Percentiles rank a stretch among this genome's conserved stretches.
Conservation (phyloP, 2,329 filamentous ascomycete genomes). For the Aspergillus ruber region DNA sequence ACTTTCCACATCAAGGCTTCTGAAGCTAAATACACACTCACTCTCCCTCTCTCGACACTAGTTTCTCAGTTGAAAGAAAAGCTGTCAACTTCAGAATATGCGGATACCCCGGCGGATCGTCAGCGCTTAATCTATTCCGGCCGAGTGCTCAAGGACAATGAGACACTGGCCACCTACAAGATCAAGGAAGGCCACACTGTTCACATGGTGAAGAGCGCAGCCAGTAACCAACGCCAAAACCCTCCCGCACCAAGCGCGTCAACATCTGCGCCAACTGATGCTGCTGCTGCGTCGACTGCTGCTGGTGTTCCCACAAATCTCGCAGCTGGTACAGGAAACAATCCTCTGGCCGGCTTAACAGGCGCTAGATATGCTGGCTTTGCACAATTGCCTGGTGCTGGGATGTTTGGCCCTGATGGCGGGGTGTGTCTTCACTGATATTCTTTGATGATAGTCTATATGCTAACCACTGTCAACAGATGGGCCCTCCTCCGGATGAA, state of each 20-base stretch:
- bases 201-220: conserved; percentile 92
- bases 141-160: conserved; percentile 90
- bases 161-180: conserved; percentile 79
- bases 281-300: conserved; percentile 23
- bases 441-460: background rate
- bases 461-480: conserved; percentile 47
- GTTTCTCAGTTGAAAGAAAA: conserved; percentile 85
- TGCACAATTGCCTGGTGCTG: conserved; percentile 76
- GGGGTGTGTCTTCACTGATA: conserved; percentile 52
- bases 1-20: conserved; percentile 98
- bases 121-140: conserved; percentile 97
- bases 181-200: conserved; percentile 94
- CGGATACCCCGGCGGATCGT: conserved; percentile 78
- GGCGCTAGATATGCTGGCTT: conserved; percentile 91
- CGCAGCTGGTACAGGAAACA: conserved; percentile 60
- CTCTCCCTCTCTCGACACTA: conserved; percentile 67
- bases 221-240: conserved; percentile 67
- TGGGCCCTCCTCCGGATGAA: conserved; percentile 78
- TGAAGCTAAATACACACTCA: conserved; percentile 77
- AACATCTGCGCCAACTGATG: conserved; percentile 26
- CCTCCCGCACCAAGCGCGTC: conserved; percentile 45
- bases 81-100: conserved; percentile 72
- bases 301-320: conserved; percentile 44
- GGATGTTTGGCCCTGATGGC: conserved; percentile 89
- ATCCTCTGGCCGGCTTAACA: conserved; percentile 82